Conservation (phyloP, 345 rosid species). For the Eucalyptus polybractea region DNA sequence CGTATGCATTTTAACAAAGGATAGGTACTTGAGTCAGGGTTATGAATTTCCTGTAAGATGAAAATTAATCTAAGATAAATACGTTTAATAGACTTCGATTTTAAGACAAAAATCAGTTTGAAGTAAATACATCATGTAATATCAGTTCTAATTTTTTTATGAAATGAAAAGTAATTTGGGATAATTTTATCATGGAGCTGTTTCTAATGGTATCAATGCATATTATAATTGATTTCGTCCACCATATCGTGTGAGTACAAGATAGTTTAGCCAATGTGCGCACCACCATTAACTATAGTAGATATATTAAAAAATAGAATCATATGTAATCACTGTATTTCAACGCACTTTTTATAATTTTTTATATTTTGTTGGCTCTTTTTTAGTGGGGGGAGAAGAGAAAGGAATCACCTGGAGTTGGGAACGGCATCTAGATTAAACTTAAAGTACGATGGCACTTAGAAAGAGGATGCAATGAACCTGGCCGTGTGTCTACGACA, state of each 20-base stretch:
- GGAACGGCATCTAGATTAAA: neutral
- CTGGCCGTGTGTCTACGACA: neutral
- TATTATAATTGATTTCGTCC: neutral
- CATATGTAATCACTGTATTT: neutral
- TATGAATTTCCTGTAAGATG: neutral
- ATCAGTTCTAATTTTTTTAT: fast-evolving
- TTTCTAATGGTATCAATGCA: neutral
- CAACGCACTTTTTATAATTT: neutral
- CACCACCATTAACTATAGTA: neutral
- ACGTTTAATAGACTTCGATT: fast-evolving
- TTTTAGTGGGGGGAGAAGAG: neutral
- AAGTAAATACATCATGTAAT: neutral
- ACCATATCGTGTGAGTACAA: neutral
- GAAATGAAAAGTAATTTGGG: neutral
- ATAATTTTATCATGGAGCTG: neutral
- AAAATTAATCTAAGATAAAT: fast-evolving
- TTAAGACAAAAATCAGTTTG: fast-evolving
- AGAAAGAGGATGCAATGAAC: neutral
- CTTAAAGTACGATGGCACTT: neutral
- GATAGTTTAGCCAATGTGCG: neutral
- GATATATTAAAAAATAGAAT: neutral
- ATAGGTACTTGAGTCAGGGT: fast-evolving
- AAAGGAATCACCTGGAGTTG: neutral
- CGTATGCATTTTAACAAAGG: neutral
- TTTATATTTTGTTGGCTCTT: neutral